Evolutionary conservation across 805 yeast species (phyloP).

Genomic region (Yarrowia keelungensis): DNA sequence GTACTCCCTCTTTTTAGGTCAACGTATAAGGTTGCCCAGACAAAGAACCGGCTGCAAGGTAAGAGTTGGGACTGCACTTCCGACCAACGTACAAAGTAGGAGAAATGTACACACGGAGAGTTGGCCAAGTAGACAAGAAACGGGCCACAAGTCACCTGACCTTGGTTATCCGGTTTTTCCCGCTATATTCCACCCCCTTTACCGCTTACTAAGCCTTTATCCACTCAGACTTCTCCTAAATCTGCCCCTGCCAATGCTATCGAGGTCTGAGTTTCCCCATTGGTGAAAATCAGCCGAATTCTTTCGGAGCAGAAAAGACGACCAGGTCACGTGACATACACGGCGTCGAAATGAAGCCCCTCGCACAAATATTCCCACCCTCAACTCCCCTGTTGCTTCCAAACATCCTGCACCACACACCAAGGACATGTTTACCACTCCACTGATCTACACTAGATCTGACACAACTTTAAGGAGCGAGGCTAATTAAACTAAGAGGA

Average conservation of each 20-base stretch:
- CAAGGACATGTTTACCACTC: background rate
- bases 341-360: no score
- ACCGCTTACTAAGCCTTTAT: background rate
- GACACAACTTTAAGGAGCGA: conserved; percentile 11
- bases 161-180: no score
- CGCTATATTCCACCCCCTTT: no score
- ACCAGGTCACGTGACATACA: background rate
- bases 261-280: conserved; percentile 14
- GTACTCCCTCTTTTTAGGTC: background rate
- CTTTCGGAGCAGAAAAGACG: background rate
- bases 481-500: background rate
- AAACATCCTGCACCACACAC: background rate
- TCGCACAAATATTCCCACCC: no score
- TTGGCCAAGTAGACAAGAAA: no score
- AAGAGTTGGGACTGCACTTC: no score
- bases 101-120: background rate
- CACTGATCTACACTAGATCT: conserved; percentile 13
- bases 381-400: background rate
- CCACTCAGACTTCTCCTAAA: background rate
- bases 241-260: conserved; percentile 20
- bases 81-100: no score
- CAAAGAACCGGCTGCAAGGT: no score
- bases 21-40: no score
- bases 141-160: no score
- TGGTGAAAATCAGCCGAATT: conserved; percentile 9